Evolutionary conservation across 2,329 filamentous ascomycete species (phyloP).

Genomic region (Pestalotiopsis sp.): DNA sequence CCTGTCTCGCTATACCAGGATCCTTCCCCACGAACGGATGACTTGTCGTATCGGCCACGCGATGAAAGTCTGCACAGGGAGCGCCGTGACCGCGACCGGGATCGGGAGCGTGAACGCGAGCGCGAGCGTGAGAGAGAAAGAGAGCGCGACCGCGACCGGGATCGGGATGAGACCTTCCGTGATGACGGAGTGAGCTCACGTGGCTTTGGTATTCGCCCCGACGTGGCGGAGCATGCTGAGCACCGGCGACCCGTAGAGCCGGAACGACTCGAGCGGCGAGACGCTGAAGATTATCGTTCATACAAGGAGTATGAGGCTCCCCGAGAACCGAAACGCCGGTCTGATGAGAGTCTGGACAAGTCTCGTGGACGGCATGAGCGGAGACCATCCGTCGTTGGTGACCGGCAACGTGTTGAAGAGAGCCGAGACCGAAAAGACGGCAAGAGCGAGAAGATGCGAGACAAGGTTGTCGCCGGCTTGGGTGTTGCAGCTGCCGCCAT

Average conservation of each 20-base stretch:
- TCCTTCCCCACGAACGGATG: slow-evolving; percentile 42
- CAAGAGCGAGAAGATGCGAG: slow-evolving; percentile 40
- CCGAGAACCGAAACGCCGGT: slow-evolving; percentile 30
- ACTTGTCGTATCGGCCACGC: slow-evolving; percentile 51
- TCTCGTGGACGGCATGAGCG: slow-evolving; percentile 26
- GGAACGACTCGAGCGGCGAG: slow-evolving; percentile 33
- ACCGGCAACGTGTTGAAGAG: slow-evolving; percentile 28
- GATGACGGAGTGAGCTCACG: slow-evolving; percentile 50
- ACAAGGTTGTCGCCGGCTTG: slow-evolving; percentile 51
- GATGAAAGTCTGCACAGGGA: slow-evolving; percentile 49
- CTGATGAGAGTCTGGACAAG: slow-evolving; percentile 31
- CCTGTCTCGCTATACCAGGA: slow-evolving; percentile 60
- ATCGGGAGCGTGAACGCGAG: slow-evolving; percentile 25
- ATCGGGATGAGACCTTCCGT: slow-evolving; percentile 46
- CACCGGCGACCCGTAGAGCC: slow-evolving; percentile 31
- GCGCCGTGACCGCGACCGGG: slow-evolving; percentile 26
- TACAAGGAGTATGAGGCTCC: slow-evolving; percentile 33
- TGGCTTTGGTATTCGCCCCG: slow-evolving; percentile 57
- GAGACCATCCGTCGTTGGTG: slow-evolving; percentile 22
- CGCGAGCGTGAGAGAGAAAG: slow-evolving; percentile 33
- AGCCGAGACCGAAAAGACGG: slow-evolving; percentile 29
- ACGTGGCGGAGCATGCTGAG: slow-evolving; percentile 34
- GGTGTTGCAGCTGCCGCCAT: slow-evolving; percentile 53
- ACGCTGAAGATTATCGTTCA: slow-evolving; percentile 47
- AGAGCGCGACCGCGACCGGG: slow-evolving; percentile 23